Conservation (phyloP, 305 asterid genomes). For the Caryopteris hybrid region DNA sequence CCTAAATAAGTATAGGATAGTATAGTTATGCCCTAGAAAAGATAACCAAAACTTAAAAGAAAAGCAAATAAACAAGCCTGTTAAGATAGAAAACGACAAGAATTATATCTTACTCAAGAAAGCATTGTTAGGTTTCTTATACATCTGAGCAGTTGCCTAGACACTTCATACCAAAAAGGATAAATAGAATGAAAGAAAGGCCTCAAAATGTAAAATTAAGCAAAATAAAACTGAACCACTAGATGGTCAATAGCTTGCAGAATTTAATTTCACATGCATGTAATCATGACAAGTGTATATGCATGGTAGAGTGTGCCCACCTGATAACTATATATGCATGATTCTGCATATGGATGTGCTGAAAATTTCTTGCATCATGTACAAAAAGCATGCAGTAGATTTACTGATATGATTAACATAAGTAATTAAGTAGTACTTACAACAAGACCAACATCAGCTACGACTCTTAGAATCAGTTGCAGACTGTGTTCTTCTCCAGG, state of each 20-base stretch:
- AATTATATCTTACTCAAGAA: too few relatives aligned
- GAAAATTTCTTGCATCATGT: background rate
- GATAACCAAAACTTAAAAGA: background rate
- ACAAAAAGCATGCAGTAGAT: conserved; percentile 3
- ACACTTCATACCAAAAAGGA: too few relatives aligned
- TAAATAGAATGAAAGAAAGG: background rate
- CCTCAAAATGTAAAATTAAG: background rate
- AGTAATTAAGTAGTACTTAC: conserved; percentile 43
- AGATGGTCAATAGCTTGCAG: background rate
- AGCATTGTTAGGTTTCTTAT: too few relatives aligned
- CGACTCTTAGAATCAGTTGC: conserved; percentile 88
- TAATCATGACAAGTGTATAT: background rate
- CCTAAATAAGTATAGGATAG: background rate
- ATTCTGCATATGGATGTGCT: background rate
- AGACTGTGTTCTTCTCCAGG: conserved; percentile 86
- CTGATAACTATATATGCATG: background rate
- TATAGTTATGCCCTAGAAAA: too few relatives aligned
- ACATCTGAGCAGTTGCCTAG: too few relatives aligned
- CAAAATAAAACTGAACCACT: background rate
- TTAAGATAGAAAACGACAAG: too few relatives aligned
- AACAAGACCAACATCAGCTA: conserved; percentile 96
- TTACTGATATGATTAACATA: conserved; percentile 2
- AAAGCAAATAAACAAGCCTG: background rate
- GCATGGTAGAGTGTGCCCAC: background rate
- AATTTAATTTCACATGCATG: conserved; percentile 7